Conservation (phyloP, 2,329 filamentous ascomycete genomes). For the Scedosporium minutisporum region DNA sequence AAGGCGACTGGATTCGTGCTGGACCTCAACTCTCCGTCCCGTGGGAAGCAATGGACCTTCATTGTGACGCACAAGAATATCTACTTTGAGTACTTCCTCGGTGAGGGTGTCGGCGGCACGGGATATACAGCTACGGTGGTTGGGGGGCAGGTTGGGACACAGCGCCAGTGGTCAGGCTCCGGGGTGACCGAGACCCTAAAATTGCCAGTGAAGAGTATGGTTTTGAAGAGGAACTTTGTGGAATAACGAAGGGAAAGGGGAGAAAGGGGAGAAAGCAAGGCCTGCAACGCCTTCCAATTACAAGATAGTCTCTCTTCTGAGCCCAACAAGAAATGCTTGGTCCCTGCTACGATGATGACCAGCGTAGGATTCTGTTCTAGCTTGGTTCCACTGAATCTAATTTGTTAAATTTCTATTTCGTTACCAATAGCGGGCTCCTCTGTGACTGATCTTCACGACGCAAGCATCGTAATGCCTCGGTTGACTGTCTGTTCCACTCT, state of each 20-base stretch:
- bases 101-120: constrained; percentile 1
- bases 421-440: no score
- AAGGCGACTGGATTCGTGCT: constrained; percentile 3
- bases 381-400: no score
- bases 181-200: constrained; percentile 2
- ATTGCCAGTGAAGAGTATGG: constrained; percentile 4
- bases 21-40: constrained; percentile 2
- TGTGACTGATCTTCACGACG: no score
- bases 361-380: no score
- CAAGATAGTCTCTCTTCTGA: no score
- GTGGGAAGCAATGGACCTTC: constrained; percentile 5
- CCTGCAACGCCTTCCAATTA: neutral
- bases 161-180: constrained; percentile 2
- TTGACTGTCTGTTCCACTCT: no score
- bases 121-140: constrained; percentile 3
- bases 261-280: neutral
- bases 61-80: constrained; percentile 4
- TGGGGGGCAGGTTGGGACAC: constrained; percentile 2
- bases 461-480: no score
- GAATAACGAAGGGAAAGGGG: neutral
- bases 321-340: no score
- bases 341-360: no score
- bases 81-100: constrained; percentile 3
- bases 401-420: no score
- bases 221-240: constrained; percentile 4